Base-by-base conservation (phyloP, 108 stramenopile genomes). In the Aurantiochytrium sp. region DNA sequence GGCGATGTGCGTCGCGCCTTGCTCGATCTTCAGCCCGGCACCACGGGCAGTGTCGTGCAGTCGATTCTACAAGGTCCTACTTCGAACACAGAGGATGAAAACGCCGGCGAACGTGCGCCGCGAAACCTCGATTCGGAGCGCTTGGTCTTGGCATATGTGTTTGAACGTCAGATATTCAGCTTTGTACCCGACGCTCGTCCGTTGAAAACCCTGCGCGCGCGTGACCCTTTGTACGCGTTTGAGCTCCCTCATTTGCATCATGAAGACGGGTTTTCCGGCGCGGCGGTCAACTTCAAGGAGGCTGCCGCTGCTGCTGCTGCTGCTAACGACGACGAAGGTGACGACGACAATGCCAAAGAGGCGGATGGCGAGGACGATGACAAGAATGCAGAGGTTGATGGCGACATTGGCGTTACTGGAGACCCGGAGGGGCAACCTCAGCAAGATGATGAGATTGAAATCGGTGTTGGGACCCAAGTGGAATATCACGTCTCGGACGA, bases 191-290 rank as follows among this genome's bases (percentile, higher is more conserved):
- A 92, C 10, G 95, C 93, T 49, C 88, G 92, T 6, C 92, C 88
- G 14, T 91, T 92, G 35, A 23, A 58, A 19, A 87, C 91, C 14
- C 95, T 96, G 88, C 91, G 91, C 59, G 92, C 89, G 53, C 93
- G 94, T 5, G 88, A 60, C 47, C 90, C 90, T 12, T 60, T 91
- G 14, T 89, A 90, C 25, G 96, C 96, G 88, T 87, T 96, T 14
- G 93, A 91, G 12, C 58, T 96, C 43, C 93, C 96, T 18, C 95
- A 95, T 45, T 93, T 95, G 49, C 94, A 95, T 25, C 91, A 92
- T 6, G 88, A 55, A 25, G 3, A 88, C 60, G 60, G 89, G 92
- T 69, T 88, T 92, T 44, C 92, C 72, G 51, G 69, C 64, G 72
- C 83, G 72, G 14, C 21, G 10, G 14, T 42, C 25, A 69, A 1